Conservation (phyloP, 73 alveolate species). For the Paramecium biaurelia region DNA sequence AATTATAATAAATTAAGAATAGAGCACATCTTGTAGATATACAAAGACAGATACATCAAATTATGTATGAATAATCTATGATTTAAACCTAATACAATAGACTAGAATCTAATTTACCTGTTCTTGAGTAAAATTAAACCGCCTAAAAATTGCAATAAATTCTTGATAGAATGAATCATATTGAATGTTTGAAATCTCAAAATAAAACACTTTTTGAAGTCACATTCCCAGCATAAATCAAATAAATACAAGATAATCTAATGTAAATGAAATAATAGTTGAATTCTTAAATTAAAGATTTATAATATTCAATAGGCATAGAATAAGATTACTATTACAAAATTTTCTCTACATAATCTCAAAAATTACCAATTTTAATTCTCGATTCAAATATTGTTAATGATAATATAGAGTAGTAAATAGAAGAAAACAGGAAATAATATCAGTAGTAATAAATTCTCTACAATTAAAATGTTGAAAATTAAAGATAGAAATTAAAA, state of each 20-base stretch:
- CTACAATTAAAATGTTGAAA: not conserved
- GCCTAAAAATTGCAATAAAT: not conserved
- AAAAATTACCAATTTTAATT: not conserved
- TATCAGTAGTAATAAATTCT: not conserved
- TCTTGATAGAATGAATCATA: not conserved
- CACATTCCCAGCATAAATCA: slow-evolving; percentile 1
- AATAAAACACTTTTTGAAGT: not conserved
- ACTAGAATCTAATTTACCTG: not conserved
- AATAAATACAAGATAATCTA: not conserved
- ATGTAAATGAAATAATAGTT: not conserved
- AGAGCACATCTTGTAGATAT: not conserved
- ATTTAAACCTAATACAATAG: not conserved
- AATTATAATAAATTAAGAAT: not conserved
- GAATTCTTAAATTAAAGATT: not conserved
- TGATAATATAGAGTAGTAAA: not conserved
- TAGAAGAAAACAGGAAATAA: not conserved
- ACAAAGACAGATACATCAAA: not conserved
- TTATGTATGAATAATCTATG: slow-evolving; percentile 5
- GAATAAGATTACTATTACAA: not conserved
- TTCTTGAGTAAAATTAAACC: not conserved
- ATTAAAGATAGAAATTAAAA: not conserved
- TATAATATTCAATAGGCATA: not conserved
- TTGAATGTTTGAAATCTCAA: not conserved
- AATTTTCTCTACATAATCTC: not conserved
- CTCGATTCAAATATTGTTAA: not conserved